Evolutionary conservation across 2,329 filamentous ascomycete species (phyloP), one percentile per base, ranked within the genome.

Genomic region (Gaeumannomyces tritici): DNA sequence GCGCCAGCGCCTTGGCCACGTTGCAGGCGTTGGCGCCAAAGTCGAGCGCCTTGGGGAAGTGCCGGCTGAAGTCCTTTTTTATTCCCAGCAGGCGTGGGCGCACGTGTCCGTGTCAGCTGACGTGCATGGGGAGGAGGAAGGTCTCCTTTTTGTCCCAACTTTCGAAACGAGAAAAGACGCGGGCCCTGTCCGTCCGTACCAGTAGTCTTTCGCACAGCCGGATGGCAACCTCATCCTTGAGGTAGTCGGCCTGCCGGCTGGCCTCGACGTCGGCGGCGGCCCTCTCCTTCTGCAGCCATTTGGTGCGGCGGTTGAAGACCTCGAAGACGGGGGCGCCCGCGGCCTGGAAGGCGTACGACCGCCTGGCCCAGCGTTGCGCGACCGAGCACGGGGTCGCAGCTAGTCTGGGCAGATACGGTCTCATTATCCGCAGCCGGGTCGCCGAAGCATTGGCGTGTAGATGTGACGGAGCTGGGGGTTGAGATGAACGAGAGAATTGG

Each of bases 1-100:
- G 79, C 68, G 88, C 89, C 57, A 98, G 83, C 63, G 90, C 89
- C 65, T 89, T 87, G 26, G 93, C 93, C 65, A 99, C 87, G 75
- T 97, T 96, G 82, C 93, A 97, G 65, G 93, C 91, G 73, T 98
- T 96, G 65, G 95, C 93, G 65, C 95, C 95, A 35, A 97, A 86
- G 74, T 99, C 95, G 64, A 99, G 89, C 28, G 92, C 91, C 67
- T 85, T 83, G 57, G 89, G 85, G 69, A 96, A 97, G 63, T 86
- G 81, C 35, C 95, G 89, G 70, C 96, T 96, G 78, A 99, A 96
- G 72, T 98, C 93, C 90, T 93, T 66, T 15, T 21, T 33, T 33
- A 4, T n/a, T n/a, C n/a, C n/a, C n/a, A 55, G 31, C n/a, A n/a
- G n/a, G n/a, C n/a, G 57, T 26, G 13, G 57, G 28, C 21, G 42